phyloP scores from a whole-genome alignment of 2,329 filamentous ascomycete species.

The Paramyrothecium roridum region DNA sequence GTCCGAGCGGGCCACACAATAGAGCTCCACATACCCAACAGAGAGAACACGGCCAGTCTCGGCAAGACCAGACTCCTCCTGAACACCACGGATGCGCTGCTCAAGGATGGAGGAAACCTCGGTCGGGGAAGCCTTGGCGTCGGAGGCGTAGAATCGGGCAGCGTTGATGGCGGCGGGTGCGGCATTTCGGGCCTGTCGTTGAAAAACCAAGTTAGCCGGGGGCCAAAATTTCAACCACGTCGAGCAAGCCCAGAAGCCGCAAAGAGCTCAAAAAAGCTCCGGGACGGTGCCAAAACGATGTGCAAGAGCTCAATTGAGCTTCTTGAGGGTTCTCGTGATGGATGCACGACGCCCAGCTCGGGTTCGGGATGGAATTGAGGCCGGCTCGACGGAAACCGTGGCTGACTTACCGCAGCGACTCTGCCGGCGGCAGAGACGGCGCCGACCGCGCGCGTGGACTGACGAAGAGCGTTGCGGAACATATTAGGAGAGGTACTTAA shows the following conservation, averaged over 20 bases:
- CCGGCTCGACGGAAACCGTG: slow-evolving; percentile 34
- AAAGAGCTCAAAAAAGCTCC: slow-evolving; percentile 32
- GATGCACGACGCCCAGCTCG: slow-evolving; percentile 30
- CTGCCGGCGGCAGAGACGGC: slow-evolving; percentile 89
- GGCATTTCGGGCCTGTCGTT: slow-evolving; percentile 76
- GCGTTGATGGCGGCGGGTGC: slow-evolving; percentile 74
- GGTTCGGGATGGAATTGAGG: slow-evolving; percentile 43
- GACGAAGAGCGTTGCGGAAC: slow-evolving; percentile 98
- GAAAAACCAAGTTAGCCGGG: slow-evolving; percentile 56
- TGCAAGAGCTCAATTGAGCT: slow-evolving; percentile 33
- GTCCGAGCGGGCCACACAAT: not conserved
- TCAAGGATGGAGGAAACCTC: slow-evolving; percentile 99
- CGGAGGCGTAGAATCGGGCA: slow-evolving; percentile 83
- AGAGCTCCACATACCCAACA: slow-evolving; percentile 77
- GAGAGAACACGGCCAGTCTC: slow-evolving; percentile 99
- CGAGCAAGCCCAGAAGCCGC: slow-evolving; percentile 19
- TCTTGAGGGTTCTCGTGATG: slow-evolving; percentile 22
- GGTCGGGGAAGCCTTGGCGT: slow-evolving; percentile 92
- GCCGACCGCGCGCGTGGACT: slow-evolving; percentile 92
- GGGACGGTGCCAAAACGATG: slow-evolving; percentile 9
- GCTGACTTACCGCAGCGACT: slow-evolving; percentile 85
- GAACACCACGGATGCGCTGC: slow-evolving; percentile 97
- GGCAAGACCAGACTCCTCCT: slow-evolving; percentile 93
- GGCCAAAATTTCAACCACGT: slow-evolving; percentile 37
- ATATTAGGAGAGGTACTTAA: slow-evolving; percentile 61